Evolutionary conservation across 2,329 filamentous ascomycete genomes (phyloP), one percentile per base, ranked within the genome.

Genomic region (Colletotrichum sp.): DNA sequence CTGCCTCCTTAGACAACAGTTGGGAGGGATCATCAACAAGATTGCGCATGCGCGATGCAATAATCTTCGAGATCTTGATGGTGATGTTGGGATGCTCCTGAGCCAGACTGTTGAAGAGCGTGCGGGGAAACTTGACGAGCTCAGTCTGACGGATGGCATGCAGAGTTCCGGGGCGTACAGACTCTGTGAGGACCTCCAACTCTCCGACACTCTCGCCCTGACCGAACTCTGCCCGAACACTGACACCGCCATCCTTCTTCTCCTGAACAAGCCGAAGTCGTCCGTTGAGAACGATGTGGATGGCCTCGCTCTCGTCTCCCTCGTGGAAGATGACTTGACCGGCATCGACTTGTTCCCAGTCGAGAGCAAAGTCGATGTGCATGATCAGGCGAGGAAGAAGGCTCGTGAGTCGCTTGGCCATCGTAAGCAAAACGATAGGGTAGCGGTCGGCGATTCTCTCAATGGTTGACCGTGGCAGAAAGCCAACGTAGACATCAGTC

Each of bases 31-130:
- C 94, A 80, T 99, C 95, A 24, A 99, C 92, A 52, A 98, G 86
- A 57, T 95, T 92, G 77, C 96, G 91, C 97, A 99, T 99, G 5
- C 97, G 93, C 44, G 96, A 96, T 0, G 97, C 97, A 80, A 99
- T 98, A 79, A 99, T 97, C 84, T 99, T 99, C 2, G 97, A 99
- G 32, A 99, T 98, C 85, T 99, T 98, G 84, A 99, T 99, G 0
- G 97, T 99, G 81, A 99, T 99, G 59, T 96, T 98, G 7, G 97
- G 97, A 82, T 99, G 97, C 82, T 99, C 97, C 82, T 98, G 94
- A 1, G 97, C 97, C 69, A 99, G 91, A 82, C 97, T 99, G 88
- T 99, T 99, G 89, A 99, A 99, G 1, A 99, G 87, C 0, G 95
- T 98, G 75, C 96, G 95, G 1, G 97, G 97, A 76, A 99, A 98